phyloP scores from a whole-genome alignment of 208 protist species.

The Leptomonas pyrrhocoris region DNA sequence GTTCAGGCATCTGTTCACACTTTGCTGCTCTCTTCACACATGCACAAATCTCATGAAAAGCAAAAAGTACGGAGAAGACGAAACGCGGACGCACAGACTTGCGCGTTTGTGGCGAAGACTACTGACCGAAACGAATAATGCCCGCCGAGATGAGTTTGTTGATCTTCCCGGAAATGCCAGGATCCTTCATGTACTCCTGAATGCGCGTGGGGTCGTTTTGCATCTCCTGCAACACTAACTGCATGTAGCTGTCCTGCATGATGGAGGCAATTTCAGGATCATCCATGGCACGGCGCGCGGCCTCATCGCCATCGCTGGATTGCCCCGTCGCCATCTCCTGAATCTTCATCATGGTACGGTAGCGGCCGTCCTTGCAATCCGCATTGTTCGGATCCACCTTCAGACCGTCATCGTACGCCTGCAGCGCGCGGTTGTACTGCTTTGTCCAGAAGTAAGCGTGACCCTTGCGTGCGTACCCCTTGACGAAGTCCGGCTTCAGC shows the following conservation, averaged over 20 bases:
- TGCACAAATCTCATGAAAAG: not conserved
- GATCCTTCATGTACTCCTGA: slow-evolving; percentile 94
- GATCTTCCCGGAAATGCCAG: slow-evolving; percentile 91
- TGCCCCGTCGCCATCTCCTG: slow-evolving; percentile 89
- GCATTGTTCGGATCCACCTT: slow-evolving; percentile 92
- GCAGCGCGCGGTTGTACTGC: slow-evolving; percentile 95
- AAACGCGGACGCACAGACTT: not conserved
- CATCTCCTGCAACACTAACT: slow-evolving; percentile 91
- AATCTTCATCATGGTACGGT: slow-evolving; percentile 92
- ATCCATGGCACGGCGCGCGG: slow-evolving; percentile 86
- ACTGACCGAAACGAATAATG: slow-evolving; percentile 92
- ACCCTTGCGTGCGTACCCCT: slow-evolving; percentile 91
- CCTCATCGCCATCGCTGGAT: slow-evolving; percentile 86
- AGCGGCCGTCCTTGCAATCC: slow-evolving; percentile 89
- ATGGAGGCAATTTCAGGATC: slow-evolving; percentile 96
- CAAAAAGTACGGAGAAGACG: not conserved
- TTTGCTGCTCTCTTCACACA: slow-evolving; percentile 12
- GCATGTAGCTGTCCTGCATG: slow-evolving; percentile 93
- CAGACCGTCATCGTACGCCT: slow-evolving; percentile 95
- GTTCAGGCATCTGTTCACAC: not conserved
- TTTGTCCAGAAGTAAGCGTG: slow-evolving; percentile 94
- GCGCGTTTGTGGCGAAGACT: not conserved
- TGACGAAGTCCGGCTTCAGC: slow-evolving; percentile 95
- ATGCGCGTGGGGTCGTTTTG: slow-evolving; percentile 87
- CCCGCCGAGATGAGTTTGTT: slow-evolving; percentile 96